A percentile compares a stretch with the other conserved stretches of the same genome.
Conservation (phyloP, 1,284 basidiomycete genomes). For the Sporisorium scitamineum region DNA sequence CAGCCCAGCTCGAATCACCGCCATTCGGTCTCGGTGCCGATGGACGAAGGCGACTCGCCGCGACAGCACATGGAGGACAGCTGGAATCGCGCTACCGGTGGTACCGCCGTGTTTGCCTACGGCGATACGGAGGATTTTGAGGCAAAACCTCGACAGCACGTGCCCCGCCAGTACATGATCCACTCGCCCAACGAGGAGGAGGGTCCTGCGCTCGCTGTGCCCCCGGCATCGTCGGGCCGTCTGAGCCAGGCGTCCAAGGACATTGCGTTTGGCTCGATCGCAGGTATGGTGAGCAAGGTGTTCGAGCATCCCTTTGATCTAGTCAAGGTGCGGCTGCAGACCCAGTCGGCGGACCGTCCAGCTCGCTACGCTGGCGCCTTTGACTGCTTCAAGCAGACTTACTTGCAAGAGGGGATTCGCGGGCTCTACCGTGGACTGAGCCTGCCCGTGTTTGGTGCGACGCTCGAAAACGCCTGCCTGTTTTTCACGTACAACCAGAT, state of each 20-base stretch:
- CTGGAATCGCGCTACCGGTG: constrained; percentile 26
- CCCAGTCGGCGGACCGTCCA: constrained; percentile 56
- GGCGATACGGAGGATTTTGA: background rate
- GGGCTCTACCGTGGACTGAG: constrained; percentile 76
- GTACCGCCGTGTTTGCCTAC: background rate
- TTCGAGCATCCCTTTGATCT: constrained; percentile 68
- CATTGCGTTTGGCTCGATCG: constrained; percentile 64
- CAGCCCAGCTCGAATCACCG: constrained; percentile 7
- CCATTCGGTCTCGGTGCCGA: constrained; percentile 35
- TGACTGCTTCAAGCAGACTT: constrained; percentile 64
- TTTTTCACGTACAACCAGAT: constrained; percentile 89
- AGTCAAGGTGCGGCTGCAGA: constrained; percentile 67
- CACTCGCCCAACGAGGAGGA: constrained; percentile 47
- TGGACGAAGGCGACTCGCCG: constrained; percentile 46
- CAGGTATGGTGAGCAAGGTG: constrained; percentile 66
- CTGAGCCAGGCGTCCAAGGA: constrained; percentile 65
- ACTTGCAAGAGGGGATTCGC: constrained; percentile 59
- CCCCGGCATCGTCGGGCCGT: constrained; percentile 20
- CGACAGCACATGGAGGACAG: constrained; percentile 38
- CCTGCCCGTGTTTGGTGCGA: constrained; percentile 88
- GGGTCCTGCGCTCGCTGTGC: constrained; percentile 15
- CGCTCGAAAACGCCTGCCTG: constrained; percentile 86
- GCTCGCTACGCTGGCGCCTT: constrained; percentile 59
- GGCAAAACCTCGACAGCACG: background rate
- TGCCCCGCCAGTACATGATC: constrained; percentile 28